Evolutionary conservation across 2,329 filamentous ascomycete species (phyloP).

Genomic region (Ceratocystis smalleyi): DNA sequence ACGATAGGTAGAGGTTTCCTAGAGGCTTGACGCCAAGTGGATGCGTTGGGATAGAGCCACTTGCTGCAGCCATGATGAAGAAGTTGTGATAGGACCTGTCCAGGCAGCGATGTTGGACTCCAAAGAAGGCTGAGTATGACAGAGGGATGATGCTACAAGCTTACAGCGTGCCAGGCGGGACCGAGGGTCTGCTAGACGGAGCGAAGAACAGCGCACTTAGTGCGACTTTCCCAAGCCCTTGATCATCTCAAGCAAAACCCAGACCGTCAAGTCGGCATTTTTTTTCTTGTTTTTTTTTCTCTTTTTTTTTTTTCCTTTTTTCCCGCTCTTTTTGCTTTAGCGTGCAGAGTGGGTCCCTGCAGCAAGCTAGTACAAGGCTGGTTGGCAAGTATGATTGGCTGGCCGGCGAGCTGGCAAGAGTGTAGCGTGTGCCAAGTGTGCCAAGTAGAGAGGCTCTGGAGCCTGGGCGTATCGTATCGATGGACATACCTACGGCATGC

Average conservation of each 20-base stretch:
- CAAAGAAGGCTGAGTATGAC: neutral
- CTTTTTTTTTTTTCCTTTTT: neutral
- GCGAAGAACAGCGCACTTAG: neutral
- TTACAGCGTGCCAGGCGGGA: neutral
- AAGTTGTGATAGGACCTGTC: neutral
- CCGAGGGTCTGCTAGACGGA: neutral
- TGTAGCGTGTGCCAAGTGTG: neutral
- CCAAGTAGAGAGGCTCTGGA: neutral
- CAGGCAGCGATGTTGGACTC: neutral
- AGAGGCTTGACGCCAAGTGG: conserved; percentile 72
- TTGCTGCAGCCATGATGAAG: neutral
- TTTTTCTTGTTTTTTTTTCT: too few relatives aligned
- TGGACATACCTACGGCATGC: neutral
- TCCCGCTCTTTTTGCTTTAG: neutral
- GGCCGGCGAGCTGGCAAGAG: neutral
- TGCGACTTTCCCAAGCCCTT: neutral
- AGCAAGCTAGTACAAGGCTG: neutral
- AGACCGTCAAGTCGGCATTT: neutral
- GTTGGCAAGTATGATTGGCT: neutral
- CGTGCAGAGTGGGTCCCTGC: neutral
- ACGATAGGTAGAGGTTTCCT: conserved; percentile 62
- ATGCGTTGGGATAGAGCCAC: conserved; percentile 52
- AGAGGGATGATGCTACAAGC: neutral
- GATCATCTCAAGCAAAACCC: neutral
- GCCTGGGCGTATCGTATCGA: neutral